Percentiles rank a stretch among this genome's conserved stretches.
phyloP scores from a whole-genome alignment of 176 grass and related monocot genomes.

The Oryza australiensis region DNA sequence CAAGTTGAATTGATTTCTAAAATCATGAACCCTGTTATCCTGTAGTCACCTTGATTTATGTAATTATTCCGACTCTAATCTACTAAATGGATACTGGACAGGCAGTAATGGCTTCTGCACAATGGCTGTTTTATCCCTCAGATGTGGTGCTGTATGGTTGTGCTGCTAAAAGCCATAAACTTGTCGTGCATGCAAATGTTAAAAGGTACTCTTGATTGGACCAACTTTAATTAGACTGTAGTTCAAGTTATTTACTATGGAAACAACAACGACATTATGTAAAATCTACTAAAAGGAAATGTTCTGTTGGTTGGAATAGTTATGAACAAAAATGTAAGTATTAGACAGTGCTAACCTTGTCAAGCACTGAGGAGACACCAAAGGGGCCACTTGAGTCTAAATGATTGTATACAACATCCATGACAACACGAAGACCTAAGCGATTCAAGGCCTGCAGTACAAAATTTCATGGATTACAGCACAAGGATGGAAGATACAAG shows the following conservation, averaged over 20 bases:
- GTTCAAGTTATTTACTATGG: not conserved
- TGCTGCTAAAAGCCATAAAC: not conserved
- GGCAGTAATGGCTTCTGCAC: not conserved
- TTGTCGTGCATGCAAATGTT: conserved; percentile 2
- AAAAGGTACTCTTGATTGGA: not conserved
- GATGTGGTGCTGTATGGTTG: not conserved
- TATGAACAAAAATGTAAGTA: not conserved
- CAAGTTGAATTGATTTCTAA: not conserved
- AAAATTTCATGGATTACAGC: conserved; percentile 16
- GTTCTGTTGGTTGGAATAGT: not conserved
- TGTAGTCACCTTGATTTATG: not conserved
- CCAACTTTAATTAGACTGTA: conserved; percentile 14
- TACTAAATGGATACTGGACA: not conserved
- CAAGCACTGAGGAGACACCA: conserved; percentile 70
- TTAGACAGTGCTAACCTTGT: conserved; percentile 61
- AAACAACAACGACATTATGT: not conserved
- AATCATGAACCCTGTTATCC: not conserved
- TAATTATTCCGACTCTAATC: not conserved
- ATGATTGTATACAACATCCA: conserved; percentile 98
- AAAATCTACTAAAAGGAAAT: conserved; percentile 11
- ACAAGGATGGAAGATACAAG: not conserved
- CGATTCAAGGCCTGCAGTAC: conserved; percentile 69
- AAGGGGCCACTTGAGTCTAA: conserved; percentile 74
- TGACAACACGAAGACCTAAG: conserved; percentile 75
- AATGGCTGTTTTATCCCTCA: not conserved